A percentile compares a stretch with the other conserved stretches of the same genome.
phyloP scores from a whole-genome alignment of 2,329 filamentous ascomycete species.

The Colletotrichum caudatum region DNA sequence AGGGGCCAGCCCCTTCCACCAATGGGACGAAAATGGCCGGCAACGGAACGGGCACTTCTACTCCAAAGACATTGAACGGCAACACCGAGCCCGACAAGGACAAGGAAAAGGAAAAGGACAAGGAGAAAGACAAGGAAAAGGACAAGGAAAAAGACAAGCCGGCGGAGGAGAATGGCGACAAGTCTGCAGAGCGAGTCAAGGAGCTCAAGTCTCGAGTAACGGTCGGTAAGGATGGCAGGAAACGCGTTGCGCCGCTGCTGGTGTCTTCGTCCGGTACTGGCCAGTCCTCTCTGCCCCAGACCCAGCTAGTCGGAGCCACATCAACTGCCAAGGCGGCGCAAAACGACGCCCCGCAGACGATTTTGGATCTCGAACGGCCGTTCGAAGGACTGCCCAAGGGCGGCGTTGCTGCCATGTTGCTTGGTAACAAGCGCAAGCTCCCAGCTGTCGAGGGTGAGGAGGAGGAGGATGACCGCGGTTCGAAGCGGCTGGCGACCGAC shows the following conservation, averaged over 20 bases:
- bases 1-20: conserved; percentile 59
- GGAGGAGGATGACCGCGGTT: conserved; percentile 69
- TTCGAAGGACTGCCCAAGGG: conserved; percentile 94
- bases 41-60: conserved; percentile 49
- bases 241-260: conserved; percentile 90
- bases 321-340: conserved; percentile 69
- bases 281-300: conserved; percentile 88
- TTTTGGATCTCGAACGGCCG: conserved; percentile 91
- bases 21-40: conserved; percentile 63
- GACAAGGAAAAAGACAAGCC: conserved; percentile 51
- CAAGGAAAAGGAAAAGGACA: conserved; percentile 44
- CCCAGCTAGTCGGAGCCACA: conserved; percentile 84
- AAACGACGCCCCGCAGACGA: conserved; percentile 81
- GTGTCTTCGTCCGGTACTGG: conserved; percentile 90
- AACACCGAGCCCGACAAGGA: conserved; percentile 52
- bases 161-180: conserved; percentile 64
- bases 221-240: conserved; percentile 96
- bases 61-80: conserved; percentile 57
- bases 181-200: conserved; percentile 65
- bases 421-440: conserved; percentile 93
- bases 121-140: conserved; percentile 50
- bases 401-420: conserved; percentile 84
- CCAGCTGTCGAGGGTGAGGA: conserved; percentile 80
- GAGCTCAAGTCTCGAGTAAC: conserved; percentile 90
- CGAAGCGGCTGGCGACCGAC: conserved; percentile 71